Evolutionary conservation across 2,329 filamentous ascomycete species (phyloP).

Genomic region (Apiospora saccharicola): DNA sequence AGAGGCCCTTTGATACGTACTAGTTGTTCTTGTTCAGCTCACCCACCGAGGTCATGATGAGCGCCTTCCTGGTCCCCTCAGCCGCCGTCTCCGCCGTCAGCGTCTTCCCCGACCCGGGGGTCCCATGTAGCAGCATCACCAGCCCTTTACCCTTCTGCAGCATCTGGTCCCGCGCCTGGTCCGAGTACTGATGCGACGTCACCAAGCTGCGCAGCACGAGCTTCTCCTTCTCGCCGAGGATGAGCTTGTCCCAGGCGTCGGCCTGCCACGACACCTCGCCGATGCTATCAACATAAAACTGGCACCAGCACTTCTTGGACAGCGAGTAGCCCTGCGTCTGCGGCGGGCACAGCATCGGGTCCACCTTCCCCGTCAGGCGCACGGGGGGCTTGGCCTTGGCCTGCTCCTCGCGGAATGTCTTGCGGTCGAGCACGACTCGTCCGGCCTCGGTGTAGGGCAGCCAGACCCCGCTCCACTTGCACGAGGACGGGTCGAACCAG

Average conservation of each 20-base stretch:
- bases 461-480: slow-evolving; percentile 35
- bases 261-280: slow-evolving; percentile 35
- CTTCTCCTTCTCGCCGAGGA: slow-evolving; percentile 39
- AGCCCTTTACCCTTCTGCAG: slow-evolving; percentile 48
- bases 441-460: slow-evolving; percentile 39
- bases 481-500: slow-evolving; percentile 32
- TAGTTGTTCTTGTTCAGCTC: slow-evolving; percentile 38
- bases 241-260: slow-evolving; percentile 37
- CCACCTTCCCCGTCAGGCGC: slow-evolving; percentile 28
- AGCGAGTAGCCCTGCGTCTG: slow-evolving; percentile 40
- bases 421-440: slow-evolving; percentile 40
- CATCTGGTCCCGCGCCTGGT: slow-evolving; percentile 35
- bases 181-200: slow-evolving; percentile 37
- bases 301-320: slow-evolving; percentile 37
- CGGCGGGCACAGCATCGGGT: slow-evolving; percentile 39
- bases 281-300: slow-evolving; percentile 38
- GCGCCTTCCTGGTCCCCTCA: slow-evolving; percentile 41
- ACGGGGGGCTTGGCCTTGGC: slow-evolving; percentile 29
- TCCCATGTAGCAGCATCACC: slow-evolving; percentile 46
- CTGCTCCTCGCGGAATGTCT: slow-evolving; percentile 40
- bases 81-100: slow-evolving; percentile 48
- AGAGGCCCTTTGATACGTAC: neutral
- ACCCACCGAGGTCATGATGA: slow-evolving; percentile 43
- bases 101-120: slow-evolving; percentile 46
- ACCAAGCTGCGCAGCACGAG: slow-evolving; percentile 37